A percentile compares a stretch with the other conserved stretches of the same genome.
phyloP scores from a whole-genome alignment of 179 eudicot genomes.

The Dionaea muscipula region DNA sequence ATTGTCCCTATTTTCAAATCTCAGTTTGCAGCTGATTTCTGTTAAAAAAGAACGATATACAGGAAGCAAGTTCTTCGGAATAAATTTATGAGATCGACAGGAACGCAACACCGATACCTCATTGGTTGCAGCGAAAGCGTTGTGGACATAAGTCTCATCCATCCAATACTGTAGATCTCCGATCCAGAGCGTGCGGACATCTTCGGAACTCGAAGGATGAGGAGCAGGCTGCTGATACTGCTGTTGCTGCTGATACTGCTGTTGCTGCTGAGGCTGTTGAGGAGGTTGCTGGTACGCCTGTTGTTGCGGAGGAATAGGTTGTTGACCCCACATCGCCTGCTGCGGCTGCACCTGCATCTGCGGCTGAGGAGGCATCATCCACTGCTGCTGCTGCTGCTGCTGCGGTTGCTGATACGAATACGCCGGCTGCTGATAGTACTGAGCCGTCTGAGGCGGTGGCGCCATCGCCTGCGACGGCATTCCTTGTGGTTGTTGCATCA shows the following conservation, averaged over 20 bases:
- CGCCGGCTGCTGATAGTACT: too few species aligned
- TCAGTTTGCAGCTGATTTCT: too few species aligned
- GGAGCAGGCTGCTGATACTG: slow-evolving; percentile 16
- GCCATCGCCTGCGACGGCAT: too few species aligned
- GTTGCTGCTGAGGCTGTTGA: not conserved
- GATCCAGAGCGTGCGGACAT: slow-evolving; percentile 69
- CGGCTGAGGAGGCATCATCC: slow-evolving; percentile 1
- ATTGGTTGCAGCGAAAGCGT: slow-evolving; percentile 46
- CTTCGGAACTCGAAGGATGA: slow-evolving; percentile 39
- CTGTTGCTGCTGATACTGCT: slow-evolving; percentile 22
- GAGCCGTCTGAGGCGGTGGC: too few species aligned
- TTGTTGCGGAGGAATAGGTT: slow-evolving; percentile 2
- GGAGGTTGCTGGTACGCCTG: not conserved
- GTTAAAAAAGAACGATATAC: not conserved
- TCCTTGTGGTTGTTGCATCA: too few species aligned
- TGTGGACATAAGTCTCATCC: slow-evolving; percentile 57
- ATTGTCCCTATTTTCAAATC: too few species aligned
- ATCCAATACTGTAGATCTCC: slow-evolving; percentile 90
- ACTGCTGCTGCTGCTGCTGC: slow-evolving; percentile 6
- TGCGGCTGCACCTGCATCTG: not conserved
- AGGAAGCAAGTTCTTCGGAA: not conserved
- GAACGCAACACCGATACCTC: slow-evolving; percentile 30
- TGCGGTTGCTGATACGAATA: too few species aligned
- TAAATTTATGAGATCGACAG: not conserved
- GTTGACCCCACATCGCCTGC: not conserved